A percentile compares a stretch with the other conserved stretches of the same genome.
phyloP scores from a whole-genome alignment of 225 moss, liverwort and hornwort genomes.

The Physcomitrium patens region DNA sequence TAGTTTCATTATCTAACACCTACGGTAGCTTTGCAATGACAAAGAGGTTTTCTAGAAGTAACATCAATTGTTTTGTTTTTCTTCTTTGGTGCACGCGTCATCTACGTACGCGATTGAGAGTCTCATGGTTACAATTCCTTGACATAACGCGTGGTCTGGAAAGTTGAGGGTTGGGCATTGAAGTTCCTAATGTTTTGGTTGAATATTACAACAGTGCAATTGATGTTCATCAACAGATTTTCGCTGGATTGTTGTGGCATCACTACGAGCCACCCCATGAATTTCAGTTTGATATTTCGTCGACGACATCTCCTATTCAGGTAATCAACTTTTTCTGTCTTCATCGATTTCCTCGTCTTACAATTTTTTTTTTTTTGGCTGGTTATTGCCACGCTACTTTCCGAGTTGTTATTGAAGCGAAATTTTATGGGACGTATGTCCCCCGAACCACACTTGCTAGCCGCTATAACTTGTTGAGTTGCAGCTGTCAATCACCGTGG shows the following conservation, averaged over 20 bases:
- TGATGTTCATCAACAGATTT: slow-evolving; percentile 56
- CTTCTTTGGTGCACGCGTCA: no score
- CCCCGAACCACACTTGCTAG: background rate
- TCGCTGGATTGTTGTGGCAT: slow-evolving; percentile 81
- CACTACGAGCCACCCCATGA: slow-evolving; percentile 83
- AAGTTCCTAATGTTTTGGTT: background rate
- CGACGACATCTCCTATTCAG: slow-evolving; percentile 67
- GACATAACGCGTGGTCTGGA: no score
- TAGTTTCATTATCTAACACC: slow-evolving; percentile 7
- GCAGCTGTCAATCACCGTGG: slow-evolving; percentile 19
- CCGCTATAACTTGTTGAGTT: slow-evolving; percentile 2
- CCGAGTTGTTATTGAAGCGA: background rate
- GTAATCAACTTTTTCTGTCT: slow-evolving; percentile 19
- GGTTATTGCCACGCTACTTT: background rate
- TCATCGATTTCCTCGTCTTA: background rate
- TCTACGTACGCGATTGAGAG: no score
- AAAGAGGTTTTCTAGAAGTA: no score
- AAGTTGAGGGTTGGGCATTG: no score
- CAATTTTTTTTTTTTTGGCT: background rate
- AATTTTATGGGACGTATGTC: background rate
- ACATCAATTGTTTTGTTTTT: no score
- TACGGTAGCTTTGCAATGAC: slow-evolving; percentile 14
- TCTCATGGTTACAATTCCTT: no score
- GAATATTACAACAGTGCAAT: background rate
- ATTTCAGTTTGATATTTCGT: slow-evolving; percentile 75